Evolutionary conservation across 208 protist genomes (phyloP), one percentile per base, ranked within the genome.

Genomic region (Acanthamoeba triangularis): DNA sequence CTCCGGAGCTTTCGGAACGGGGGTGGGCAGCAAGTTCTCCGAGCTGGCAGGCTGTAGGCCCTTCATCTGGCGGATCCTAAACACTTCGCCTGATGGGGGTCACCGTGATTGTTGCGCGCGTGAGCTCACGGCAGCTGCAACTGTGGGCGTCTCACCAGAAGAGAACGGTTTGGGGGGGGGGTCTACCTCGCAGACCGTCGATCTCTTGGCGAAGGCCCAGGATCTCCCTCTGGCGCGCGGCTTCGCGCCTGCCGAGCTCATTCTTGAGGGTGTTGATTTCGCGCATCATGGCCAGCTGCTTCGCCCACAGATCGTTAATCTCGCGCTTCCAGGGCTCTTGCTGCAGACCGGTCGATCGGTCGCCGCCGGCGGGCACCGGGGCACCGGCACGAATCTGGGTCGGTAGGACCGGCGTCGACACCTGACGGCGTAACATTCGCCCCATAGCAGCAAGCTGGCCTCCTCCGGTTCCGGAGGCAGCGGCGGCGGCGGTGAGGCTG

Each of bases 181-280:
- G 49, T 61, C 18, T 61, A 87, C 78, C 78, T 59, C 78, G 78
- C 37, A 87, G 44, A 33, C 78, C 78, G 25, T 87, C 78, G 28
- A 92, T 92, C 33, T 94, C 90, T 47, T 94, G 90, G 5, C 72
- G 63, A 47, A 94, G 28, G 44, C 35, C 67, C 13, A 94, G 54
- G 28, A 94, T 84, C n/a, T 94, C 90, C 49, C 90, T n/a, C 47
- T 94, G 90, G 18, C 90, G 63, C n/a, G 90, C 90, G 20, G 90
- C 90, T 33, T 94, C 90, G 30, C 90, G 90, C 41, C 90, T 14
- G 65, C 90, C 72, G 30, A 94, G 37, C 30, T 94, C 90, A 28
- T 69, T 84, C 72, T 94, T 94, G 14, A 94, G 65, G 30, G 90
- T 82, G 65, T 94, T 94, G 30, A 94, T 94, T 59, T 94, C 90